Evolutionary conservation across 2,329 filamentous ascomycete species (phyloP).

Genomic region (Epichloe baconii): DNA sequence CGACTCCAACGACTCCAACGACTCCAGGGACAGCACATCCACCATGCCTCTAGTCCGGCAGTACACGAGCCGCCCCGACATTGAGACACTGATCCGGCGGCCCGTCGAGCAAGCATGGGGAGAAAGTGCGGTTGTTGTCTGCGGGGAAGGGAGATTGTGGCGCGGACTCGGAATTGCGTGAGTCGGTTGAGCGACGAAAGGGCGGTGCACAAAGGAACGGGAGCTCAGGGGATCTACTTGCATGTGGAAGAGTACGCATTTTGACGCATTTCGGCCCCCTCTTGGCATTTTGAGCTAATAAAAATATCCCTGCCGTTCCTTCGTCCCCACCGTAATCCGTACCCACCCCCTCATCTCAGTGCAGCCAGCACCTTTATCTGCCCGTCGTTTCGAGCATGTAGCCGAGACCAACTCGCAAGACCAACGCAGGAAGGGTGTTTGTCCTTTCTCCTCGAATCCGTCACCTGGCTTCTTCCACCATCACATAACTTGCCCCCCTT

Average conservation of each 20-base stretch:
- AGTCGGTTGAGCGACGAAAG: conserved; percentile 44
- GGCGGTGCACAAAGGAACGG: conserved; percentile 51
- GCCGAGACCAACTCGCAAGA: background rate
- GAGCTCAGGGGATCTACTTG: conserved; percentile 47
- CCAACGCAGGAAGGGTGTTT: background rate
- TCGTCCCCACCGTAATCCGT: no score
- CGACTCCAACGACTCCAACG: background rate
- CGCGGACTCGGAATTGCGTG: conserved; percentile 41
- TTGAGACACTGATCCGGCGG: conserved; percentile 36
- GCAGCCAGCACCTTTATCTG: no score
- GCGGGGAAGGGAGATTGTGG: conserved; percentile 44
- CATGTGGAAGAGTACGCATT: conserved; percentile 49
- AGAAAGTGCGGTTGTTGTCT: conserved; percentile 48
- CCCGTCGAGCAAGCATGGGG: conserved; percentile 45
- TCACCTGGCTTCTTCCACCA: background rate
- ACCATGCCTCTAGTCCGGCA: conserved; percentile 25
- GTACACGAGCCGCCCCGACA: conserved; percentile 34
- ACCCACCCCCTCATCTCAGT: no score
- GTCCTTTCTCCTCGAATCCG: background rate
- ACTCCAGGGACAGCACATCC: background rate
- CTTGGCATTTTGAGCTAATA: no score
- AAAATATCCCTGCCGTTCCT: no score
- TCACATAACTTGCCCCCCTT: background rate
- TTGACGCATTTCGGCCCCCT: conserved; percentile 27
- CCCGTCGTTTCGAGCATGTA: no score